phyloP scores from a whole-genome alignment of 129 eudicot genomes.

The Rutidosis leptorrhynchoides region DNA sequence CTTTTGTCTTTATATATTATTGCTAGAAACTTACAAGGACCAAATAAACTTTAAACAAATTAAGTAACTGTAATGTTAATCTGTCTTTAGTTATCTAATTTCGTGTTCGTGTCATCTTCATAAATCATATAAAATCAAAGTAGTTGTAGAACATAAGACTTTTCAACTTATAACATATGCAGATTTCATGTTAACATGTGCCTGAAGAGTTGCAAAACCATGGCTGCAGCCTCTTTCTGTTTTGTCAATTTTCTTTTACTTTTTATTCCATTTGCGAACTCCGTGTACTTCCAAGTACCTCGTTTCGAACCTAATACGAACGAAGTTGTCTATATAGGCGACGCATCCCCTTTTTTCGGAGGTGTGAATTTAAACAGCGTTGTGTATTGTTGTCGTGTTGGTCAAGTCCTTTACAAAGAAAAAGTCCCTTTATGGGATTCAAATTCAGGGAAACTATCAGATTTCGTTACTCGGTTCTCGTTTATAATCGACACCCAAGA shows the following conservation, averaged over 20 bases:
- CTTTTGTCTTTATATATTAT: background rate
- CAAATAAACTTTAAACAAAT: background rate
- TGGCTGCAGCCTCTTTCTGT: slow-evolving; percentile 2
- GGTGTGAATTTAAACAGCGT: slow-evolving; percentile 32
- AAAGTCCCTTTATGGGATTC: slow-evolving; percentile 45
- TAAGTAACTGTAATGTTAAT: background rate
- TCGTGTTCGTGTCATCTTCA: slow-evolving; percentile 5
- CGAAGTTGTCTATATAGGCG: slow-evolving; percentile 39
- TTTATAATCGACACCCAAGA: slow-evolving; percentile 37
- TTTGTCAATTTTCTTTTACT: slow-evolving; percentile 5
- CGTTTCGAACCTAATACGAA: slow-evolving; percentile 23
- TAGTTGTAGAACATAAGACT: slow-evolving; percentile 8
- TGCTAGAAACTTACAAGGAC: slow-evolving; percentile 3
- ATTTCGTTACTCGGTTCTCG: slow-evolving; percentile 44
- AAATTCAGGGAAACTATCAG: slow-evolving; percentile 27
- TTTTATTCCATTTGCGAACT: slow-evolving; percentile 18
- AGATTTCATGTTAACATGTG: slow-evolving; percentile 4
- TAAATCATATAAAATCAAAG: slow-evolving; percentile 4
- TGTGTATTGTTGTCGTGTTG: slow-evolving; percentile 33
- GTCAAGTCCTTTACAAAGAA: slow-evolving; percentile 37
- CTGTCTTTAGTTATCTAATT: slow-evolving; percentile 12
- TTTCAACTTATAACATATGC: background rate
- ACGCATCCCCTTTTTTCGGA: slow-evolving; percentile 42
- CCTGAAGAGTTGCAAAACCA: slow-evolving; percentile 12
- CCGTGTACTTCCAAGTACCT: slow-evolving; percentile 33